Evolutionary conservation across 495 filamentous ascomycete species (phyloP), one percentile per base, ranked within the genome.

Genomic region (Aspergillus bertholletiae): DNA sequence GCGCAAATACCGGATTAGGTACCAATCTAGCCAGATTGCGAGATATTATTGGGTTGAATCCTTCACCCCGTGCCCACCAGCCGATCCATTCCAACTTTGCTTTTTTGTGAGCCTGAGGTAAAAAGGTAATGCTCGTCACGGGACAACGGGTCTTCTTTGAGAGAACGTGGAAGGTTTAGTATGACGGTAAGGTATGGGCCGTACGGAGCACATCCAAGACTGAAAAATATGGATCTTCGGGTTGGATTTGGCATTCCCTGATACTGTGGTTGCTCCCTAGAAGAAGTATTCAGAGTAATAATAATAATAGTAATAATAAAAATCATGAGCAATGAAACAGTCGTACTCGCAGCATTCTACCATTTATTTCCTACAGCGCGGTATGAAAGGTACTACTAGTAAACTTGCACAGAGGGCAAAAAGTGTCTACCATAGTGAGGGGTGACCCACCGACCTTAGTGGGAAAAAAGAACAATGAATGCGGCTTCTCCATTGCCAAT

Each of bases 401-500:
- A 32, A 32, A 49, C 28, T 49, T 58, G 59, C 51, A 46, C 55
- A 49, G 26, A 55, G 55, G 45, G 51, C 53, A 22, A 40, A 41
- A 34, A 45, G 37, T 24, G 35, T 39, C 47, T 35, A 35, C 26
- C 30, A 21, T 32, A 28, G 13, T 46, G 44, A 46, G 44, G 37
- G 30, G 39, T 26, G 49, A 12, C 37, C 32, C 41, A 21, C 48
- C 27, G 37, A 44, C 37, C 20, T 51, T 30, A 22, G 48, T 41
- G 30, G 47, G 32, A 49, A 62, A 47, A 47, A 47, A 58, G 55
- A 62, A 58, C 55, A 62, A 62, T 62, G 59, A 15, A 46, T 44
- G 45, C 43, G 17, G n/a, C 15, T 9, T 17, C 26, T 11, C 3
- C 18, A 46, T 47, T 44, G 37, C 50, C 51, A 49, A 51, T 27